These are phyloP conservation scores for Vanderwaltozyma yarrowii DNA, from an alignment of 805 yeast genomes.

Conservation along the genomic window DNA sequence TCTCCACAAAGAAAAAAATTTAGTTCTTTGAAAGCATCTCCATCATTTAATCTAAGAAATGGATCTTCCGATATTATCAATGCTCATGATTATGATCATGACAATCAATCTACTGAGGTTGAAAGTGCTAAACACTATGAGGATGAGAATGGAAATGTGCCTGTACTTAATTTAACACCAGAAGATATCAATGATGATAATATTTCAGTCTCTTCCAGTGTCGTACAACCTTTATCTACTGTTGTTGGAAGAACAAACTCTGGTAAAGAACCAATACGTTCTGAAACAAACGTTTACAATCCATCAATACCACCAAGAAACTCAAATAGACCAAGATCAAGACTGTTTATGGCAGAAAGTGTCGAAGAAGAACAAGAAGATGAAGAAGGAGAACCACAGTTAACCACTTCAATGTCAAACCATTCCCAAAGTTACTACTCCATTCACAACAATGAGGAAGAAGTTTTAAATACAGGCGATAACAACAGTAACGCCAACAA, in stretches of 20 bases:
- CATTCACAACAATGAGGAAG: background rate
- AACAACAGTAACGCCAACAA: too few species aligned
- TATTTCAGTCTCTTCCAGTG: constrained; percentile 19
- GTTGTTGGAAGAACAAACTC: constrained; percentile 7
- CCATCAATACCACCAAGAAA: constrained; percentile 28
- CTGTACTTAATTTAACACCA: constrained; percentile 1
- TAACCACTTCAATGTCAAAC: background rate
- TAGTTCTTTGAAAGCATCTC: background rate
- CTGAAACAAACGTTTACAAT: constrained; percentile 14
- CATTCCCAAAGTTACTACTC: background rate
- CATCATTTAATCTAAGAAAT: background rate
- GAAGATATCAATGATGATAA: constrained; percentile 6
- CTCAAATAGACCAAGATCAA: constrained; percentile 25
- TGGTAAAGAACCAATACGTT: constrained; percentile 14
- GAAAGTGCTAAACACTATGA: background rate
- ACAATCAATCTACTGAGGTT: background rate
- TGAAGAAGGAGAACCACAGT: background rate
- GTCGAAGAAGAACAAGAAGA: constrained; percentile 3
- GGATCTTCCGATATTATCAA: background rate
- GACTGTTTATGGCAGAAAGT: constrained; percentile 15
- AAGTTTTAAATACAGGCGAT: too few species aligned
- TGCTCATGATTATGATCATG: background rate
- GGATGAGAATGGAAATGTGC: background rate
- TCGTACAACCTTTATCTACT: constrained; percentile 19
- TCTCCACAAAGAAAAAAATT: background rate